These are phyloP conservation scores for Mycena filopes DNA, from an alignment of 768 basidiomycete genomes.

Conservation along the genomic window DNA sequence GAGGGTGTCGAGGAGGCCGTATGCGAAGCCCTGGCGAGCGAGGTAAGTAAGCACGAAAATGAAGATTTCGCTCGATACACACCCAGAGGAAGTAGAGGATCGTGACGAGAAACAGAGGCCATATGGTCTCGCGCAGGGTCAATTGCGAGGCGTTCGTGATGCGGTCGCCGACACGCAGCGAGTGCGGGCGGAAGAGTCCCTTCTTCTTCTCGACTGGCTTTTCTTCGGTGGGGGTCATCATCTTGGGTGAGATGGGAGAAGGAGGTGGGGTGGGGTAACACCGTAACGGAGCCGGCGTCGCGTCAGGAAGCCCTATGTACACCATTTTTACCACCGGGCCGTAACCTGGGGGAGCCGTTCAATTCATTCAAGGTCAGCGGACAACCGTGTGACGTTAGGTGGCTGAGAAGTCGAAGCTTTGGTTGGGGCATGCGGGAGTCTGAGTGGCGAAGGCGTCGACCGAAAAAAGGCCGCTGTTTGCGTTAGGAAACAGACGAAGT, in stretches of 20 bases:
- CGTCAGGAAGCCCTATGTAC: neutral
- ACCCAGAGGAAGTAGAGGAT: constrained; percentile 51
- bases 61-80: neutral
- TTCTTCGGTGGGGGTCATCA: constrained; percentile 23
- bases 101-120: constrained; percentile 48
- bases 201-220: constrained; percentile 16
- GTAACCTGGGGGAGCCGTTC: neutral
- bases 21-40: constrained; percentile 42
- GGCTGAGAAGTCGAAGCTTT: no score
- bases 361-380: neutral
- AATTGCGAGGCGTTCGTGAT: constrained; percentile 45
- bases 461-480: no score
- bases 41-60: constrained; percentile 15
- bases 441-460: no score
- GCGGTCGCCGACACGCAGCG: constrained; percentile 45
- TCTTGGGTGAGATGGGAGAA: constrained; percentile 11
- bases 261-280: neutral
- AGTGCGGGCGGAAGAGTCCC: constrained; percentile 33
- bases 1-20: constrained; percentile 46
- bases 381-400: neutral
- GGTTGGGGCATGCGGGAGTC: no score
- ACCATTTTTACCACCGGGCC: constrained; percentile 18
- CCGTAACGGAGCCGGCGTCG: constrained; percentile 7
- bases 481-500: no score
- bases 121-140: constrained; percentile 45